Evolutionary conservation across 1,139 yeast species (phyloP).

Genomic region (Pneumocystis canis): DNA sequence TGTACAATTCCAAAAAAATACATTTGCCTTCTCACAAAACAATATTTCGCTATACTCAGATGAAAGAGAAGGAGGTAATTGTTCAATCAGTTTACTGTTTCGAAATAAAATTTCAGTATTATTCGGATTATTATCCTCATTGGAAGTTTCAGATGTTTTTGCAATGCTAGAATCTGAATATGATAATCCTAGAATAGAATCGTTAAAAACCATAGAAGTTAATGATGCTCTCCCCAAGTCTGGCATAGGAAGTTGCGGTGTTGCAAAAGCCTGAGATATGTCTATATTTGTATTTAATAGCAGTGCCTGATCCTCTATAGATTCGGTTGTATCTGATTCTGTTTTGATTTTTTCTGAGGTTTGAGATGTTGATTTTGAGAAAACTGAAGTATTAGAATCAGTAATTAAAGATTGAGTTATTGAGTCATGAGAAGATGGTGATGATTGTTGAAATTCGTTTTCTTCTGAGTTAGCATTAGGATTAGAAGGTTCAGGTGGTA

Average conservation of each 20-base stretch:
- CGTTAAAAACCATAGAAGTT: background rate
- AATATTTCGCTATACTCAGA: background rate
- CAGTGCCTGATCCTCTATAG: background rate
- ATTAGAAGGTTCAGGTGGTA: background rate
- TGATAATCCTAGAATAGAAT: background rate
- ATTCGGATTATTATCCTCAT: background rate
- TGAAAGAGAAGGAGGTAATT: background rate
- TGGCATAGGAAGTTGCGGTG: background rate
- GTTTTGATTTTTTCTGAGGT: background rate
- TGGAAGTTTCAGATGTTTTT: background rate
- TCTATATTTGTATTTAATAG: background rate
- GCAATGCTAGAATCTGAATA: background rate
- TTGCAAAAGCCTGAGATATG: background rate
- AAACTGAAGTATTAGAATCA: background rate
- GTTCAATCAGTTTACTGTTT: background rate
- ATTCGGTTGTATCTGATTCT: background rate
- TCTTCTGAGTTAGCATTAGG: background rate
- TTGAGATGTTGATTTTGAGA: background rate
- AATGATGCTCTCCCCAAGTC: background rate
- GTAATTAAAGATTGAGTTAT: background rate
- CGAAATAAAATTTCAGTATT: background rate
- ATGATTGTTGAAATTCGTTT: background rate
- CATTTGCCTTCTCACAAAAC: background rate
- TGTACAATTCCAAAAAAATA: background rate
- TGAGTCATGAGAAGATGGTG: background rate